phyloP scores from a whole-genome alignment of 108 stramenopile genomes.

The Nitzschia inconspicua region DNA sequence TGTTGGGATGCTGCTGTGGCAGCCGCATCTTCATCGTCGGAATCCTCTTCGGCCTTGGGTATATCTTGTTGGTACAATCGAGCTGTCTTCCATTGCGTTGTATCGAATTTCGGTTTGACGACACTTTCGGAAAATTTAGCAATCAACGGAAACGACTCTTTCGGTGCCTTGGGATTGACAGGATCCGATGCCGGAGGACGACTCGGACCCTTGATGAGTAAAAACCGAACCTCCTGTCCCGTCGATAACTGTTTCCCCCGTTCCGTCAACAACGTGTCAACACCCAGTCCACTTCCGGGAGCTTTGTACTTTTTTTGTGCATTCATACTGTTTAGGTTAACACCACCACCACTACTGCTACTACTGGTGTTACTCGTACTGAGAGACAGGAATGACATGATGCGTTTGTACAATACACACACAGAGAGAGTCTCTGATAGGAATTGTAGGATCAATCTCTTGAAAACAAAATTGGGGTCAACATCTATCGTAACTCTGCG shows the following conservation, averaged over 20 bases:
- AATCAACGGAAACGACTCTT: conserved; percentile 59
- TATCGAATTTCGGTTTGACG: conserved; percentile 45
- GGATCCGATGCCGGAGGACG: conserved; percentile 26
- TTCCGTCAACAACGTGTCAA: conserved; percentile 36
- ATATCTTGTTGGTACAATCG: conserved; percentile 81
- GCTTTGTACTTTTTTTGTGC: too few relatives aligned
- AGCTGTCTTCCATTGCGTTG: conserved; percentile 40
- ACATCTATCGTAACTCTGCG: too few relatives aligned
- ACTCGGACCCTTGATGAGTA: conserved; percentile 41
- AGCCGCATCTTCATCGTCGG: conserved; percentile 57
- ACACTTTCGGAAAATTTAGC: conserved; percentile 78
- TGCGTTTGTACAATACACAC: too few relatives aligned
- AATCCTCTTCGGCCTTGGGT: conserved; percentile 66
- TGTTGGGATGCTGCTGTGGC: conserved; percentile 23
- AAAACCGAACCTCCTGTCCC: conserved; percentile 40
- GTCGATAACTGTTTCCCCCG: conserved; percentile 24
- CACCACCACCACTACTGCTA: too few relatives aligned
- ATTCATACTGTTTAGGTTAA: too few relatives aligned
- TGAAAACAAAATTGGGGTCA: too few relatives aligned
- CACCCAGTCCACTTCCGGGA: conserved; percentile 28
- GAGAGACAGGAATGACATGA: too few relatives aligned
- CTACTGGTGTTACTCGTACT: too few relatives aligned
- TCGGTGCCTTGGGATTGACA: conserved; percentile 41
- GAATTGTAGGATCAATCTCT: too few relatives aligned
- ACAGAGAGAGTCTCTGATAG: too few relatives aligned